These are phyloP conservation scores for Apiotrichum laibachii DNA, from an alignment of 1,284 basidiomycete species.

Conservation along the genomic window DNA sequence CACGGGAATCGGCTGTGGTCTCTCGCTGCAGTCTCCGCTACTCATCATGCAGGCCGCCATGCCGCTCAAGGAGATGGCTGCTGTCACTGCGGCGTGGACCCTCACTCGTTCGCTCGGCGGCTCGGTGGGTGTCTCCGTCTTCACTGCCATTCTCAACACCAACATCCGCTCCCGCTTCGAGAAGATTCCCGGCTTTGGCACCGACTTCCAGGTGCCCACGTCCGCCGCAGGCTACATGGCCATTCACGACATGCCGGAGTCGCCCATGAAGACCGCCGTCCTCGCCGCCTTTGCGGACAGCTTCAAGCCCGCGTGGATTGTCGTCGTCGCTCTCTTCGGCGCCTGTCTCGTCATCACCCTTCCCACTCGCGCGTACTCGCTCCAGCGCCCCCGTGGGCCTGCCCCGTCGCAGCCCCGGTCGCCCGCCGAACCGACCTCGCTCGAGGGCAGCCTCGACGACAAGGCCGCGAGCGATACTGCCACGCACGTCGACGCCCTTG, in stretches of 20 bases:
- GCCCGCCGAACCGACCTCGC: slow-evolving; percentile 5
- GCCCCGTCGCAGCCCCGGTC: background rate
- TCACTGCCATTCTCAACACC: slow-evolving; percentile 44
- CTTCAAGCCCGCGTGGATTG: slow-evolving; percentile 26
- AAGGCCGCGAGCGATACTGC: no score
- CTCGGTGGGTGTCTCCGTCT: slow-evolving; percentile 31
- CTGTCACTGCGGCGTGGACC: slow-evolving; percentile 40
- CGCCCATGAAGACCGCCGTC: slow-evolving; percentile 23
- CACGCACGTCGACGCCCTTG: no score
- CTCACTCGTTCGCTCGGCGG: slow-evolving; percentile 39
- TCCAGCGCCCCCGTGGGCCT: slow-evolving; percentile 1
- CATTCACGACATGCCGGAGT: slow-evolving; percentile 38
- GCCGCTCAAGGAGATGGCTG: slow-evolving; percentile 49
- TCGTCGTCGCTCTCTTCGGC: slow-evolving; percentile 5
- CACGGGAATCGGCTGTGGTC: slow-evolving; percentile 31
- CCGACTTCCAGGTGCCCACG: slow-evolving; percentile 33
- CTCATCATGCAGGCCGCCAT: slow-evolving; percentile 46
- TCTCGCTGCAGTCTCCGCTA: slow-evolving; percentile 35
- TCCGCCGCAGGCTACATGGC: slow-evolving; percentile 34
- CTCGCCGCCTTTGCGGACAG: slow-evolving; percentile 43
- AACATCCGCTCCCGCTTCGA: slow-evolving; percentile 35
- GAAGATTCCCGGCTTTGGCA: slow-evolving; percentile 37
- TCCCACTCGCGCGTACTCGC: slow-evolving; percentile 17
- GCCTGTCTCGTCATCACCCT: slow-evolving; percentile 15
- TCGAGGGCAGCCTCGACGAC: no score